phyloP scores from a whole-genome alignment of 1,284 basidiomycete genomes.

The Paramarasmius palmivorus region DNA sequence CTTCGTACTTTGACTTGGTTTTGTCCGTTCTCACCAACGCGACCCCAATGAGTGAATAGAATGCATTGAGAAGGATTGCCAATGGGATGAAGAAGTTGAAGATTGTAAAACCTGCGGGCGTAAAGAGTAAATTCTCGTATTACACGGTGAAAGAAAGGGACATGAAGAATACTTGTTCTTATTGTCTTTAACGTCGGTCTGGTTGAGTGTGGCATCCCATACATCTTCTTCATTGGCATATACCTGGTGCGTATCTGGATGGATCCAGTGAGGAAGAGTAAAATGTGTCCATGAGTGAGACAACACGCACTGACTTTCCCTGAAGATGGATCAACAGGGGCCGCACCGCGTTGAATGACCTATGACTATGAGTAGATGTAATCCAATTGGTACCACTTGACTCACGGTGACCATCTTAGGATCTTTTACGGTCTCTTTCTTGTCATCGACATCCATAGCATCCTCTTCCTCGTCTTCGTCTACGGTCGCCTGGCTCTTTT shows the following conservation, averaged over 20 bases:
- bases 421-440: slow-evolving; percentile 24
- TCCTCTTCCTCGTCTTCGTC: slow-evolving; percentile 23
- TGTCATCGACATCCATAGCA: slow-evolving; percentile 16
- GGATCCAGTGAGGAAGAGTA: not conserved
- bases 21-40: slow-evolving; percentile 59
- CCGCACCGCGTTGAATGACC: slow-evolving; percentile 58
- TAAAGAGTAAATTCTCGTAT: slow-evolving; percentile 7
- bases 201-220: slow-evolving; percentile 73
- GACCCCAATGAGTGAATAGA: slow-evolving; percentile 62
- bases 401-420: slow-evolving; percentile 35
- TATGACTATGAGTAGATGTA: not conserved
- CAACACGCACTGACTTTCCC: slow-evolving; percentile 45
- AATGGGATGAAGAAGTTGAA: slow-evolving; percentile 60
- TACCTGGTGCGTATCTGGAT: slow-evolving; percentile 58
- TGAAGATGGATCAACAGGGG: slow-evolving; percentile 57
- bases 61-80: slow-evolving; percentile 36
- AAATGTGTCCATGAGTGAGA: not conserved
- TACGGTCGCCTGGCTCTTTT: slow-evolving; percentile 22
- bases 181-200: slow-evolving; percentile 61
- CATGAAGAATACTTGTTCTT: slow-evolving; percentile 54
- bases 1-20: slow-evolving; percentile 46
- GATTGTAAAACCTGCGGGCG: slow-evolving; percentile 53
- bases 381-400: slow-evolving; percentile 10
- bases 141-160: not conserved
- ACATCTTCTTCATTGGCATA: slow-evolving; percentile 46